Evolutionary conservation across 305 asterid species (phyloP).

Genomic region (Solanum hybrid): DNA sequence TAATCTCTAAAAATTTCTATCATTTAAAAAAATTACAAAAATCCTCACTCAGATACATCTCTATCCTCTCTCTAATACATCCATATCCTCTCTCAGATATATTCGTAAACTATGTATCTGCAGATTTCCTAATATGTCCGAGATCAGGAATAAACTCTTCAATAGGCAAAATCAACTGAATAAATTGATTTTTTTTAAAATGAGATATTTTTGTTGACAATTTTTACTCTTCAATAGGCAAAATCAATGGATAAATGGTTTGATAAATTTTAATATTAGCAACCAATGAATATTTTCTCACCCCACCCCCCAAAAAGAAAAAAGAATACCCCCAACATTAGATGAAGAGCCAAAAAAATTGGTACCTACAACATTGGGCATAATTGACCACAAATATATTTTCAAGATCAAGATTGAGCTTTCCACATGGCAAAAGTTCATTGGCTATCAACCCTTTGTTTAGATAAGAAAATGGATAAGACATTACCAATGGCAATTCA

Average conservation of each 20-base stretch:
- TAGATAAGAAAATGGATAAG: constrained; percentile 31
- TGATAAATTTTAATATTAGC: background rate
- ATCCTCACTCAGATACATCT: background rate
- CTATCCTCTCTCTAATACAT: too few relatives aligned
- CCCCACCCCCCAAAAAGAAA: background rate
- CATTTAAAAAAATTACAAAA: too few relatives aligned
- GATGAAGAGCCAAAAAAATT: background rate
- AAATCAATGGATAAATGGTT: background rate
- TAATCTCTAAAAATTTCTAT: too few relatives aligned
- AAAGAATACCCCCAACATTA: background rate
- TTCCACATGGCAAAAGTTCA: constrained; percentile 31
- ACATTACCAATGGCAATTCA: background rate
- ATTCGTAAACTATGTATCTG: too few relatives aligned
- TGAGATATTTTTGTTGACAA: background rate
- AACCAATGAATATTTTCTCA: background rate
- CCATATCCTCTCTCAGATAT: too few relatives aligned
- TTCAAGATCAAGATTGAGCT: constrained; percentile 17
- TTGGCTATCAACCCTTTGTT: constrained; percentile 19
- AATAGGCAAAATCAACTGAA: too few relatives aligned
- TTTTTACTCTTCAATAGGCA: background rate
- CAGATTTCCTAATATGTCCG: background rate
- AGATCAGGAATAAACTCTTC: background rate
- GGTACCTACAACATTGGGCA: background rate
- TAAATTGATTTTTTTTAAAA: background rate
- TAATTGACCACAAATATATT: constrained; percentile 17